These are phyloP conservation scores for Recurvomyces mirabilis DNA, from an alignment of 495 filamentous ascomycete species.

Conservation along the genomic window DNA sequence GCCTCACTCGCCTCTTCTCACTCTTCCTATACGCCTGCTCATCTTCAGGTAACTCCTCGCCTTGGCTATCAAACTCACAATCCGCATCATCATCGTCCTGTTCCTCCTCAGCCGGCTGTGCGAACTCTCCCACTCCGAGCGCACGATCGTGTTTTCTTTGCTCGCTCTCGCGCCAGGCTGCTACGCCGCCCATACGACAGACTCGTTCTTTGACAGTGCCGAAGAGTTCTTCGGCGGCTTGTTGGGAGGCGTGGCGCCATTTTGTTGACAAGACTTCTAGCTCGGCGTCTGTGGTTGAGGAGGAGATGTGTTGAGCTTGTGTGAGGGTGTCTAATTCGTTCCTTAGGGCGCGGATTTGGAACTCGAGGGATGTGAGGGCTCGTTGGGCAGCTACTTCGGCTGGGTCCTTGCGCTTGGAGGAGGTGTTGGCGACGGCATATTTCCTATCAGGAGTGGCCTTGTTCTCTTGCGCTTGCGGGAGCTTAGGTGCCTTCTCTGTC, in stretches of 20 bases:
- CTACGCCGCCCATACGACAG: constrained; percentile 47
- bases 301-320: constrained; percentile 42
- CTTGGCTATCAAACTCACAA: constrained; percentile 19
- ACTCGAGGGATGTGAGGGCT: constrained; percentile 12
- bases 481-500: background rate
- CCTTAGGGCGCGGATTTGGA: constrained; percentile 11
- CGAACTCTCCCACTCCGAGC: constrained; percentile 27
- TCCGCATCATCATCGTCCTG: constrained; percentile 25
- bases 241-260: constrained; percentile 34
- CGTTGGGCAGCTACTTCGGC: constrained; percentile 16
- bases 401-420: constrained; percentile 6
- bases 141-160: constrained; percentile 27
- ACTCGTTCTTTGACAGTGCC: constrained; percentile 35
- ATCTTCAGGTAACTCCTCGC: constrained; percentile 18
- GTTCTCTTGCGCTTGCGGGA: too few relatives aligned
- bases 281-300: constrained; percentile 36
- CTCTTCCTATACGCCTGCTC: constrained; percentile 17
- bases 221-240: constrained; percentile 40
- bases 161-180: constrained; percentile 41
- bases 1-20: constrained; percentile 13
- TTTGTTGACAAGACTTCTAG: constrained; percentile 37
- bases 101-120: constrained; percentile 28
- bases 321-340: constrained; percentile 36
- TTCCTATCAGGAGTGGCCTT: constrained; percentile 5
- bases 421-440: background rate